These are phyloP conservation scores for Candida lessepsii DNA, from an alignment of 805 yeast genomes.

Conservation along the genomic window DNA sequence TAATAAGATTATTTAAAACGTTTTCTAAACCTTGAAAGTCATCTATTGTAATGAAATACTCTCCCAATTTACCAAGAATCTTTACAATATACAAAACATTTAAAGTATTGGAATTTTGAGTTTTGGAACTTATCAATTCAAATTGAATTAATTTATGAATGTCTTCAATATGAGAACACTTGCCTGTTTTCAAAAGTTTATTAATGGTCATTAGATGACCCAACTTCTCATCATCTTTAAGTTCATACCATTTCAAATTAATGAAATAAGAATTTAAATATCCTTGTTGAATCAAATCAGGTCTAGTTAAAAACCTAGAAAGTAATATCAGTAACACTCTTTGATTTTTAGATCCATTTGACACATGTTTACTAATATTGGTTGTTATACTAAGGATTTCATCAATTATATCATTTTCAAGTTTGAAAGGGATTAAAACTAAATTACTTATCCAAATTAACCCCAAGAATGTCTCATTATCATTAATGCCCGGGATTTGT, in stretches of 20 bases:
- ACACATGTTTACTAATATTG: constrained; percentile 25
- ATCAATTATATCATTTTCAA: constrained; percentile 36
- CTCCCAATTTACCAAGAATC: constrained; percentile 38
- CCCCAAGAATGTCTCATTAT: constrained; percentile 35
- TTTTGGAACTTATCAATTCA: constrained; percentile 13
- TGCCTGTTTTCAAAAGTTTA: constrained; percentile 29
- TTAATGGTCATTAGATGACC: constrained; percentile 44
- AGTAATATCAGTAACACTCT: constrained; percentile 51
- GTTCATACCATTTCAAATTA: constrained; percentile 19
- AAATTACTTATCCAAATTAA: constrained; percentile 73
- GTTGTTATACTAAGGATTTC: constrained; percentile 36
- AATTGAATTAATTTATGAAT: constrained; percentile 11
- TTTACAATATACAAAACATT: constrained; percentile 29
- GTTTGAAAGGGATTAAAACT: constrained; percentile 70
- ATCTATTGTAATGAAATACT: constrained; percentile 21
- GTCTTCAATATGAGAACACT: background rate
- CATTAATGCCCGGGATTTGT: constrained; percentile 6
- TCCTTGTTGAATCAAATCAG: constrained; percentile 34
- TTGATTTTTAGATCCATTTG: constrained; percentile 56
- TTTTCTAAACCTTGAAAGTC: constrained; percentile 43
- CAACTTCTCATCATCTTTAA: constrained; percentile 18
- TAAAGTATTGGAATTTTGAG: background rate
- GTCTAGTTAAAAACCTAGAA: constrained; percentile 53
- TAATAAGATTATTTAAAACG: constrained; percentile 48
- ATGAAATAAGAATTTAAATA: constrained; percentile 21